Percentiles rank a stretch among this genome's conserved stretches.
Conservation (phyloP, 805 yeast species). For the Saccharomycopsis malanga region DNA sequence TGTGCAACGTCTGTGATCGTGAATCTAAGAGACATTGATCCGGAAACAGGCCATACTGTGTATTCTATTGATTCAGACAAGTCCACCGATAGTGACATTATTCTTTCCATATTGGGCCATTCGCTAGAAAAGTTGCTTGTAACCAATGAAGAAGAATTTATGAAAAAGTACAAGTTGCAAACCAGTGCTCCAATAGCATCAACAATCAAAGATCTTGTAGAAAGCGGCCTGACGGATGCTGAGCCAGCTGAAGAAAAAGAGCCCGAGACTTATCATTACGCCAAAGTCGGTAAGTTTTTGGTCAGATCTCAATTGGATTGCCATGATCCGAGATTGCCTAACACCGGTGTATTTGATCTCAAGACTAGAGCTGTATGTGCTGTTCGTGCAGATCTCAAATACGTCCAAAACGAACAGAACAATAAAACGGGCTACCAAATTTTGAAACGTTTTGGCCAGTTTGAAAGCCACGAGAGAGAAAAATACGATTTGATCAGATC, state of each 20-base stretch:
- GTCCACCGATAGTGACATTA: slow-evolving; percentile 56
- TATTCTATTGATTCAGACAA: slow-evolving; percentile 69
- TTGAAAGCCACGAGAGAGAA: slow-evolving; percentile 81
- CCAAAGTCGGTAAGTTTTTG: slow-evolving; percentile 58
- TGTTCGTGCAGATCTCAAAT: slow-evolving; percentile 67
- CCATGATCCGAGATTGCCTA: slow-evolving; percentile 67
- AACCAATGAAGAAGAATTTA: slow-evolving; percentile 46
- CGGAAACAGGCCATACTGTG: slow-evolving; percentile 23
- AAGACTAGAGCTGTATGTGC: slow-evolving; percentile 90
- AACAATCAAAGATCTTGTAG: background rate
- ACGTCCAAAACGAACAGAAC: slow-evolving; percentile 36
- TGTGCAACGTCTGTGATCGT: slow-evolving; percentile 55
- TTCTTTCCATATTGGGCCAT: slow-evolving; percentile 70
- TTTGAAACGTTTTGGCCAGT: slow-evolving; percentile 50
- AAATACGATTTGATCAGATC: slow-evolving; percentile 66
- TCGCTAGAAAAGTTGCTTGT: slow-evolving; percentile 73
- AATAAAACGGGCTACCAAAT: slow-evolving; percentile 61
- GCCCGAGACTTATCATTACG: slow-evolving; percentile 58
- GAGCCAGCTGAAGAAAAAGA: slow-evolving; percentile 1
- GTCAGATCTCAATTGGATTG: slow-evolving; percentile 92
- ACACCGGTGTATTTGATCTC: slow-evolving; percentile 85
- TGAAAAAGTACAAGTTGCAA: slow-evolving; percentile 28
- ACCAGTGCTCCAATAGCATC: background rate
- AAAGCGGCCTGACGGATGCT: slow-evolving; percentile 15
- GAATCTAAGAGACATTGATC: slow-evolving; percentile 36